phyloP scores from a whole-genome alignment of 179 eudicot species.

The Actinidia arguta region DNA sequence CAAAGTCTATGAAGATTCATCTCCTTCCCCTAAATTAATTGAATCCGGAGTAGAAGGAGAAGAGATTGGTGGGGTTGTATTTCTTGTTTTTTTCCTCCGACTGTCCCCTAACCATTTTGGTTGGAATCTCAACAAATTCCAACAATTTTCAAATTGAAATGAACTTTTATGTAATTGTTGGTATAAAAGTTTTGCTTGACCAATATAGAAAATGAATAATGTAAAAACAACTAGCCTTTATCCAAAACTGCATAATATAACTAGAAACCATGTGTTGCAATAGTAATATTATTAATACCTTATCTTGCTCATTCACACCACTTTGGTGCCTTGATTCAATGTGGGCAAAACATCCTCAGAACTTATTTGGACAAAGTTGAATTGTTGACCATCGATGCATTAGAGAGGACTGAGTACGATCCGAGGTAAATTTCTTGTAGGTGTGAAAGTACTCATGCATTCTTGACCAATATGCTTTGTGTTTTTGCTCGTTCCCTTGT shows the following conservation, averaged over 20 bases:
- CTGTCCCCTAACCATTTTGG: constrained; percentile 7
- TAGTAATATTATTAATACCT: not conserved
- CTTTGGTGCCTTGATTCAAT: not conserved
- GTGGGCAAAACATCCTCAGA: constrained; percentile 10
- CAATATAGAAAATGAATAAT: not conserved
- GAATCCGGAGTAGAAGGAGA: constrained; percentile 5
- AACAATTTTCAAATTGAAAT: constrained; percentile 10
- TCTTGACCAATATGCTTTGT: constrained; percentile 3
- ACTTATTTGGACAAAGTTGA: constrained; percentile 2
- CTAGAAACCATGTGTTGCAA: not conserved
- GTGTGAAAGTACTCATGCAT: constrained; percentile 1
- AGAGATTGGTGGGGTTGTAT: not conserved
- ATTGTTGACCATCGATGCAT: constrained; percentile 8
- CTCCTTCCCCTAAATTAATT: not conserved
- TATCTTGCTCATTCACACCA: not conserved
- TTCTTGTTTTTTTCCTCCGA: not conserved
- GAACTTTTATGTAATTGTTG: not conserved
- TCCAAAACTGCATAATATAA: not conserved
- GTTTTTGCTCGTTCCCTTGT: not conserved
- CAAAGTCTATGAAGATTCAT: not conserved
- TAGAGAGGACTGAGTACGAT: not conserved
- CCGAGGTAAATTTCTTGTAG: constrained; percentile 3
- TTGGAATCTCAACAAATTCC: constrained; percentile 5
- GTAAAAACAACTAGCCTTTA: not conserved
- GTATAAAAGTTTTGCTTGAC: not conserved